A percentile compares a stretch with the other conserved stretches of the same genome.
These are phyloP conservation scores for Jacaranda mimosifolia DNA, from an alignment of 257 asterid genomes.

Conservation along the genomic window DNA sequence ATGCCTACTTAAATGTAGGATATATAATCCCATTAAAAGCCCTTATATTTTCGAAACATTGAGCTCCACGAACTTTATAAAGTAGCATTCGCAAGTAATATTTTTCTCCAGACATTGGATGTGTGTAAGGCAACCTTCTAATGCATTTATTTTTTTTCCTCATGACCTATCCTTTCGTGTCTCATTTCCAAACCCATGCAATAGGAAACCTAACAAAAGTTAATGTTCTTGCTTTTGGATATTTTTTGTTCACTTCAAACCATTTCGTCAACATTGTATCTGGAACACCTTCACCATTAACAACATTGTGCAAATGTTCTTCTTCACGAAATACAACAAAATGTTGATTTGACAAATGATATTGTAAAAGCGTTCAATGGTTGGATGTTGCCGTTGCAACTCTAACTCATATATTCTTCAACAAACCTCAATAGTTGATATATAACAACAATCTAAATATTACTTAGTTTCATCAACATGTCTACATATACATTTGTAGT, in stretches of 20 bases:
- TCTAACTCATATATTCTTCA: too few relatives aligned
- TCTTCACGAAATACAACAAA: conserved; percentile 1
- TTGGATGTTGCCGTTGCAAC: too few relatives aligned
- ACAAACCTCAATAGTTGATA: too few relatives aligned
- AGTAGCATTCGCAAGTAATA: neutral
- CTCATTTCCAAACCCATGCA: too few relatives aligned
- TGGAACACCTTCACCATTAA: neutral
- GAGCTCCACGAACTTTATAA: neutral
- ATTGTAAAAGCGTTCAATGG: too few relatives aligned
- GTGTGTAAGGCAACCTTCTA: neutral
- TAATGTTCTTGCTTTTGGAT: neutral
- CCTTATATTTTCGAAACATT: conserved; percentile 12
- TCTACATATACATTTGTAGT: too few relatives aligned
- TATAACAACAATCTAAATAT: too few relatives aligned
- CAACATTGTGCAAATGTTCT: neutral
- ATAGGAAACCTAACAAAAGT: too few relatives aligned
- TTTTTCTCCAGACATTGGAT: neutral
- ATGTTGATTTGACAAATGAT: too few relatives aligned
- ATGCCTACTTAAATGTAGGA: neutral
- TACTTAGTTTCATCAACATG: too few relatives aligned
- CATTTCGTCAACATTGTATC: conserved; percentile 20
- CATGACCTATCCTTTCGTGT: too few relatives aligned
- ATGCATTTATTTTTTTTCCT: neutral
- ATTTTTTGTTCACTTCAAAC: conserved; percentile 13
- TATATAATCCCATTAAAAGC: neutral